Base-by-base conservation (phyloP, 306 rosid species). In the Mucuna pruriens region DNA sequence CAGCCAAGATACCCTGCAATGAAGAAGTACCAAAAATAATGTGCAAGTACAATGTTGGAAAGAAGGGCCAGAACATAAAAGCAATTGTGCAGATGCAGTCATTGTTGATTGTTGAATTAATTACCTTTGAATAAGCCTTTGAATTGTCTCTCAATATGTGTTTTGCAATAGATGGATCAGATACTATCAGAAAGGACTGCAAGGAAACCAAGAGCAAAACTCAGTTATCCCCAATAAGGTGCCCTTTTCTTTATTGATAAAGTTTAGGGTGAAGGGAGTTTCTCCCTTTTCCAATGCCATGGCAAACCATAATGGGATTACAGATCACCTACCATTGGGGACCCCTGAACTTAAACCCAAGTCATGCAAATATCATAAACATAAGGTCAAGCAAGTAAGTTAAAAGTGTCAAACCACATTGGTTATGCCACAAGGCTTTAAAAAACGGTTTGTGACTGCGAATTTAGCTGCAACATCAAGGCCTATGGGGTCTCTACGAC, bases 1-100 rank as follows among this genome's bases (percentile, higher is more conserved):
- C 99, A 69, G 99, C 99, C 91, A 95, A 86, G 83, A 95, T 93
- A 45, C 99, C 99, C 99, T 95, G 94, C 77, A 78, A 54, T 71
- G 55, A 54, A 86, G 66, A 79, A 52, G 73, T 60, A 63, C 60
- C 52, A 58, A 68, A 34, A 42, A 29, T 54, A 42, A 49, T 58
- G 20, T 40, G 80, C 62, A 40, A 51, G 36, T 58, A 31, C 49
- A 38, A 61, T 22, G 45, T 6, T 63, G 58, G 52, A 74, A 49
- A 66, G 44, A 80, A 52, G 71, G 26, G 34, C 22, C 29, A 40
- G 11, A 64, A 75, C 19, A 55, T 46, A 20, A 79, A 72, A 77
- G 15, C 38, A 74, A 31, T n/a, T 54, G 79, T 3, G 58, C 20
- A 36, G 25, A 3, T 15, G 12, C 8, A 23, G 60, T 34, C 48